Evolutionary conservation across 78 protist species (phyloP).

Genomic region (Bigelowiella natans): DNA sequence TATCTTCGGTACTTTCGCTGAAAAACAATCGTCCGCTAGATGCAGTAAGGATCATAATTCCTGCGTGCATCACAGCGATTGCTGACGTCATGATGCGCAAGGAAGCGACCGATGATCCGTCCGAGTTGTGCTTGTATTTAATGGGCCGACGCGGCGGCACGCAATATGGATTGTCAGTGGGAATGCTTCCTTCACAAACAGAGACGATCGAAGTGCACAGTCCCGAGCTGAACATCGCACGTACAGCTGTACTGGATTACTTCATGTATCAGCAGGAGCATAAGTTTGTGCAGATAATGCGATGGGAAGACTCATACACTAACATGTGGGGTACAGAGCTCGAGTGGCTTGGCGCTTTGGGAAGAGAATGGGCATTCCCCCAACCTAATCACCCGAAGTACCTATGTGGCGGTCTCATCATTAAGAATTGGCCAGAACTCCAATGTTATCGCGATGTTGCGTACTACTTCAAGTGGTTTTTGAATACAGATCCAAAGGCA

Average conservation of each 20-base stretch:
- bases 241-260: slow-evolving; percentile 50
- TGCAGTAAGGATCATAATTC: slow-evolving; percentile 29
- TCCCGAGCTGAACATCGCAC: slow-evolving; percentile 43
- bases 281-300: neutral
- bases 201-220: slow-evolving; percentile 1
- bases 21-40: slow-evolving; percentile 17
- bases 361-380: neutral
- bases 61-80: slow-evolving; percentile 32
- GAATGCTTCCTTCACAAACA: slow-evolving; percentile 22
- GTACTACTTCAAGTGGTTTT: slow-evolving; percentile 23
- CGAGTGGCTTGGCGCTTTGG: neutral
- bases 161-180: neutral
- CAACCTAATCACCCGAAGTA: neutral
- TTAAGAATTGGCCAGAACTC: slow-evolving; percentile 34
- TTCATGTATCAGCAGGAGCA: slow-evolving; percentile 13
- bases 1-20: slow-evolving; percentile 6
- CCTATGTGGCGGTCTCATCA: neutral
- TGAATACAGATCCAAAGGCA: neutral
- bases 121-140: slow-evolving; percentile 15
- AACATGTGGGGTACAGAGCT: neutral
- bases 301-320: neutral
- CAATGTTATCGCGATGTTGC: slow-evolving; percentile 26
- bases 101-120: slow-evolving; percentile 39
- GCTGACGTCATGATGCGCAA: slow-evolving; percentile 39
- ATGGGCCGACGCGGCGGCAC: neutral